Conservation (phyloP, 768 basidiomycete genomes). For the Xerocomellus amylosporus region DNA sequence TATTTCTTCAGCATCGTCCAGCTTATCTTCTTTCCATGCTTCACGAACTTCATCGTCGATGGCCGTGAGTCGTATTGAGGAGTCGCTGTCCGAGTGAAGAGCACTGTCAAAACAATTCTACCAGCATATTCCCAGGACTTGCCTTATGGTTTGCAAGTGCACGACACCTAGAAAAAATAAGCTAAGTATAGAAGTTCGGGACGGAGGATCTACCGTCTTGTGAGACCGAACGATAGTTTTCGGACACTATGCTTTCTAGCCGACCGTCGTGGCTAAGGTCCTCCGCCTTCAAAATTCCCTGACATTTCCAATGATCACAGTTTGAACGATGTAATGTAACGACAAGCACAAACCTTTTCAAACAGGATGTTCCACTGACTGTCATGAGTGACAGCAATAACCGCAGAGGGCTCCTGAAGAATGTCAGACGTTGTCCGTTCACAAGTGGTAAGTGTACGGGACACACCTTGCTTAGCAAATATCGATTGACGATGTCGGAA, state of each 20-base stretch:
- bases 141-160: background rate
- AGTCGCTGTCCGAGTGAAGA: background rate
- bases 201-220: background rate
- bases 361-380: conserved; percentile 8
- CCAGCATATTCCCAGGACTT: background rate
- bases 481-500: conserved; percentile 13
- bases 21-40: conserved; percentile 4
- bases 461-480: conserved; percentile 1
- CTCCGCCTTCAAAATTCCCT: background rate
- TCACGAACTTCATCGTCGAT: background rate
- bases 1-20: conserved; percentile 13
- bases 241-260: background rate
- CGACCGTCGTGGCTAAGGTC: background rate
- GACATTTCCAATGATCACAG: background rate
- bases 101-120: background rate
- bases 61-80: conserved; percentile 2
- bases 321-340: background rate
- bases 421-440: background rate
- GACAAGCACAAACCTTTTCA: background rate
- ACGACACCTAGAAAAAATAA: background rate
- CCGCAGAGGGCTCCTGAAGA: background rate
- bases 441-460: background rate
- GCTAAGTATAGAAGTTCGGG: background rate
- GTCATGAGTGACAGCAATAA: conserved; percentile 8
- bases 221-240: background rate